These are phyloP conservation scores for Cladosporium sp. DNA, from an alignment of 2,329 filamentous ascomycete genomes.

Conservation along the genomic window DNA sequence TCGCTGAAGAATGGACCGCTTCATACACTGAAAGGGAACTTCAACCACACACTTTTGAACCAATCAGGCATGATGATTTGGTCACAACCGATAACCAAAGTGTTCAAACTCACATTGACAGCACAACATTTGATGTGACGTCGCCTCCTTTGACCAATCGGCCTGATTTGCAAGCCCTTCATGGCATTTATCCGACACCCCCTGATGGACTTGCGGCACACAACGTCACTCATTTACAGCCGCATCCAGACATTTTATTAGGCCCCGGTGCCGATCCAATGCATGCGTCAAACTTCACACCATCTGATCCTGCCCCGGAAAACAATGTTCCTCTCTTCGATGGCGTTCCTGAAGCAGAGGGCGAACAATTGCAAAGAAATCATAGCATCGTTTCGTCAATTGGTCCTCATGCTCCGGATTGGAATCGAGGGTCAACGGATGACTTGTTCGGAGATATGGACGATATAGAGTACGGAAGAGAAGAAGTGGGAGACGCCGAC, in stretches of 20 bases:
- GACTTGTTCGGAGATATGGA: slow-evolving; percentile 70
- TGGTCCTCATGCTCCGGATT: slow-evolving; percentile 19
- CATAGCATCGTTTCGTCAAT: slow-evolving; percentile 44
- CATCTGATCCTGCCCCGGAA: slow-evolving; percentile 4
- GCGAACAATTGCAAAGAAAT: slow-evolving; percentile 46
- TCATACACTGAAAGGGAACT: slow-evolving; percentile 27
- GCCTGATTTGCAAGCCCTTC: slow-evolving; percentile 43
- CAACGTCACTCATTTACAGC: slow-evolving; percentile 22
- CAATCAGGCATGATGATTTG: background rate
- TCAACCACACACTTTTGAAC: slow-evolving; percentile 15
- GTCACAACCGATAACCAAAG: background rate
- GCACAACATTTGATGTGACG: slow-evolving; percentile 23
- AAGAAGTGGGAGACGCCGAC: slow-evolving; percentile 76
- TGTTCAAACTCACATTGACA: background rate
- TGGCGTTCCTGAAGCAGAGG: background rate
- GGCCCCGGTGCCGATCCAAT: background rate
- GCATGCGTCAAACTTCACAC: background rate
- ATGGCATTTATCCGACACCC: slow-evolving; percentile 70
- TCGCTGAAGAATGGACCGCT: slow-evolving; percentile 34
- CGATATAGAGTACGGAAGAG: slow-evolving; percentile 70
- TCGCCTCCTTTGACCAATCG: slow-evolving; percentile 38
- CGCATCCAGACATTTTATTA: background rate
- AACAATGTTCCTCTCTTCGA: background rate
- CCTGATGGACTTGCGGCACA: slow-evolving; percentile 55
- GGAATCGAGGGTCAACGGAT: slow-evolving; percentile 47